phyloP scores from a whole-genome alignment of 2,329 filamentous ascomycete species.

The Diaporthe velutina region DNA sequence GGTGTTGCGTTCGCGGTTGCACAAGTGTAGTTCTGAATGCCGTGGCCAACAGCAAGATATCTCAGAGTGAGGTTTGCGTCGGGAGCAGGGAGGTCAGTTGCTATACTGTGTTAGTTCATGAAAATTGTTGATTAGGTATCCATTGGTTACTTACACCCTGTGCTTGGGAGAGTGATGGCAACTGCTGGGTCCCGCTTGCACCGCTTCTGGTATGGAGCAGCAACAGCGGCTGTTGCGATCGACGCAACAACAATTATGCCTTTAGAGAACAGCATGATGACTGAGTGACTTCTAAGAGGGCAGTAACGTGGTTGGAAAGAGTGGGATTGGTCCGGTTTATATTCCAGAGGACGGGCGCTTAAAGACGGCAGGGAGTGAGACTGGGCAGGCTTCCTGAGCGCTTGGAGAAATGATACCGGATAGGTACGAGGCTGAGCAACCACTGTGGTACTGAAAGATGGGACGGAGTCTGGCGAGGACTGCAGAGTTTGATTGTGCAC shows the following conservation, averaged over 20 bases:
- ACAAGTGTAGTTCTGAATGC: slow-evolving; percentile 79
- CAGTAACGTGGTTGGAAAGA: neutral
- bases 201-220: slow-evolving; percentile 34
- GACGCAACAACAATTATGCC: slow-evolving; percentile 26
- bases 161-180: slow-evolving; percentile 54
- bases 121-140: neutral
- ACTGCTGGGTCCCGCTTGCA: slow-evolving; percentile 38
- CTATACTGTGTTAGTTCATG: slow-evolving; percentile 43
- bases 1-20: slow-evolving; percentile 50
- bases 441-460: neutral
- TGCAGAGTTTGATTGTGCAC: slow-evolving; percentile 5
- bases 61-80: slow-evolving; percentile 57
- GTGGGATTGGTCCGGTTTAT: slow-evolving; percentile 26
- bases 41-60: slow-evolving; percentile 72
- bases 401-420: slow-evolving; percentile 15
- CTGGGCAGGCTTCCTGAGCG: slow-evolving; percentile 30
- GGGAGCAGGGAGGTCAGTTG: slow-evolving; percentile 59
- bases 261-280: slow-evolving; percentile 33
- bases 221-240: slow-evolving; percentile 32
- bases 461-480: slow-evolving; percentile 1
- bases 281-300: neutral
- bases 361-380: neutral
- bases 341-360: slow-evolving; percentile 23
- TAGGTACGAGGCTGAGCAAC: neutral
- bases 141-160: slow-evolving; percentile 48